These are phyloP conservation scores for Metschnikowia rubicola DNA, from an alignment of 805 yeast species.

Conservation along the genomic window DNA sequence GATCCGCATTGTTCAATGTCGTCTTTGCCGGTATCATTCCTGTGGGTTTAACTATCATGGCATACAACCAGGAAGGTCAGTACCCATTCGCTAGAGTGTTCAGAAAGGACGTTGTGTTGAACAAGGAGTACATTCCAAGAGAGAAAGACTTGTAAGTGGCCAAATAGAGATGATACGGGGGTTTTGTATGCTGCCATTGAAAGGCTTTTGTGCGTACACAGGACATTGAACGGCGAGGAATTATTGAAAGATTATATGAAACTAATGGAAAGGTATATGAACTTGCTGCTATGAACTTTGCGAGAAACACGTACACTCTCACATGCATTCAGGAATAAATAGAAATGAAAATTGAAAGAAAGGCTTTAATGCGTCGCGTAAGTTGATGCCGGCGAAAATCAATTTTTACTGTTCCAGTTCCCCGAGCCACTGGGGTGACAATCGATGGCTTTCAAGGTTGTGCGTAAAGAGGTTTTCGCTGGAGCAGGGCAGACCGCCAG, in stretches of 20 bases:
- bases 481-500: background rate
- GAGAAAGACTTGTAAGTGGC: constrained; percentile 36
- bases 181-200: constrained; percentile 3
- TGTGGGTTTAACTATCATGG: constrained; percentile 32
- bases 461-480: background rate
- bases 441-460: background rate
- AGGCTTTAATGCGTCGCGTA: too few relatives aligned
- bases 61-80: constrained; percentile 41
- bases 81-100: constrained; percentile 28
- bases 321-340: too few relatives aligned
- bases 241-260: background rate
- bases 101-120: constrained; percentile 35
- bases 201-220: background rate
- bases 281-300: too few relatives aligned
- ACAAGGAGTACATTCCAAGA: constrained; percentile 41
- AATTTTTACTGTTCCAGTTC: too few relatives aligned
- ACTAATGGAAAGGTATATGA: background rate
- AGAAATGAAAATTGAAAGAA: too few relatives aligned
- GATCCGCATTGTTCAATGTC: constrained; percentile 33
- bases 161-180: background rate
- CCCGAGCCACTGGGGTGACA: too few relatives aligned
- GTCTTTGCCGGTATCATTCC: constrained; percentile 40
- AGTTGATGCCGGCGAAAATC: too few relatives aligned
- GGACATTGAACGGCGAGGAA: background rate
- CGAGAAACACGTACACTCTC: too few relatives aligned